Evolutionary conservation across 2,329 filamentous ascomycete species (phyloP).

Genomic region (Scytalidium sp.): DNA sequence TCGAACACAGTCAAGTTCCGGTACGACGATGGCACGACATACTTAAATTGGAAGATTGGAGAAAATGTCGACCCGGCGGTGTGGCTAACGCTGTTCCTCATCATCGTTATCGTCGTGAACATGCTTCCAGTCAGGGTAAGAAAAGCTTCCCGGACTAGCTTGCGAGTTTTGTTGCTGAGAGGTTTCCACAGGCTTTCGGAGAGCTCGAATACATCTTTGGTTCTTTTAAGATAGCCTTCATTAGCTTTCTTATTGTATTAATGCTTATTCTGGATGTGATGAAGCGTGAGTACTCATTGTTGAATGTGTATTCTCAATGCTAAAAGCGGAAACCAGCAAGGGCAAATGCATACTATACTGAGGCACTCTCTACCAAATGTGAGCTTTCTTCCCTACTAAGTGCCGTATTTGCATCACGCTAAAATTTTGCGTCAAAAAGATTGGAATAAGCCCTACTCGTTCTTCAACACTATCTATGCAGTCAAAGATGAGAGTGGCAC

Average conservation of each 20-base stretch:
- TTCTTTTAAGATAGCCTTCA: slow-evolving; percentile 34
- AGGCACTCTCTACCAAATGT: slow-evolving; percentile 34
- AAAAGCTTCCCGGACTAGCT: too few relatives aligned
- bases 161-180: too few relatives aligned
- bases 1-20: slow-evolving; percentile 32
- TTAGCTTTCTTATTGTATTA: slow-evolving; percentile 32
- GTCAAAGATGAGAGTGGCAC: slow-evolving; percentile 29
- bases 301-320: not conserved
- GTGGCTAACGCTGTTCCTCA: slow-evolving; percentile 34
- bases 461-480: slow-evolving; percentile 32
- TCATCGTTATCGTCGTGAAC: slow-evolving; percentile 32
- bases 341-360: slow-evolving; percentile 32
- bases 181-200: slow-evolving; percentile 27
- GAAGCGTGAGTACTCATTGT: slow-evolving; percentile 25
- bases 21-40: slow-evolving; percentile 33
- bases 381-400: slow-evolving; percentile 6
- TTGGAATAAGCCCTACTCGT: slow-evolving; percentile 34
- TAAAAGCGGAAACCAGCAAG: slow-evolving; percentile 25
- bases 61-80: slow-evolving; percentile 33
- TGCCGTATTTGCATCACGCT: not conserved
- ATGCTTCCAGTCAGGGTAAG: slow-evolving; percentile 34
- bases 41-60: slow-evolving; percentile 30
- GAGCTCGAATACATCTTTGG: slow-evolving; percentile 37
- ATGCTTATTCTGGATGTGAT: slow-evolving; percentile 36
- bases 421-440: slow-evolving; percentile 17